Conservation (phyloP, 257 asterid species). For the Solanum gandarillasii region DNA sequence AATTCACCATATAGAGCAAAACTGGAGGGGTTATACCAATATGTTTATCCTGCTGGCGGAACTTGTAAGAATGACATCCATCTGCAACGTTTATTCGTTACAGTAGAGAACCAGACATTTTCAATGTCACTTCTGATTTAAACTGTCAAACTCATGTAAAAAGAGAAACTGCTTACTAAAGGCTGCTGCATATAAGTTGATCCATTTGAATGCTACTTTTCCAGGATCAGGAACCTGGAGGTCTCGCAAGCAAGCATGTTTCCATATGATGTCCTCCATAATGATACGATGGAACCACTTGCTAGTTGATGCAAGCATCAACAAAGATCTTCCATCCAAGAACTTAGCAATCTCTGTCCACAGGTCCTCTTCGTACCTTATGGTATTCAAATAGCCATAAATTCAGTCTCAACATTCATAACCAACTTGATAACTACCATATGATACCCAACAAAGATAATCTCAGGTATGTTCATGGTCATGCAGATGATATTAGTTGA, state of each 20-base stretch:
- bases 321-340: slow-evolving; percentile 81
- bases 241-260: slow-evolving; percentile 75
- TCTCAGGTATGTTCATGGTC: neutral
- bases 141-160: neutral
- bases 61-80: slow-evolving; percentile 85
- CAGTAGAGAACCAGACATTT: neutral
- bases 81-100: slow-evolving; percentile 38
- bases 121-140: neutral
- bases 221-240: slow-evolving; percentile 88
- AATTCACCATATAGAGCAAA: neutral
- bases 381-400: neutral
- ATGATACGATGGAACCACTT: slow-evolving; percentile 67
- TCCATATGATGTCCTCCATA: slow-evolving; percentile 79
- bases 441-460: neutral
- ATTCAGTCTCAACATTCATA: neutral
- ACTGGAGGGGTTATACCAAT: slow-evolving; percentile 43
- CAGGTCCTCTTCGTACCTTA: slow-evolving; percentile 76
- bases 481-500: neutral
- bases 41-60: slow-evolving; percentile 81
- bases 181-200: slow-evolving; percentile 64
- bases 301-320: slow-evolving; percentile 73
- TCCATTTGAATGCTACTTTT: slow-evolving; percentile 61
- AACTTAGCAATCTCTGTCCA: slow-evolving; percentile 94
- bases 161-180: slow-evolving; percentile 45
- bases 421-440: neutral